These are phyloP conservation scores for Alternaria sp. DNA, from an alignment of 2,329 filamentous ascomycete genomes.

Conservation along the genomic window DNA sequence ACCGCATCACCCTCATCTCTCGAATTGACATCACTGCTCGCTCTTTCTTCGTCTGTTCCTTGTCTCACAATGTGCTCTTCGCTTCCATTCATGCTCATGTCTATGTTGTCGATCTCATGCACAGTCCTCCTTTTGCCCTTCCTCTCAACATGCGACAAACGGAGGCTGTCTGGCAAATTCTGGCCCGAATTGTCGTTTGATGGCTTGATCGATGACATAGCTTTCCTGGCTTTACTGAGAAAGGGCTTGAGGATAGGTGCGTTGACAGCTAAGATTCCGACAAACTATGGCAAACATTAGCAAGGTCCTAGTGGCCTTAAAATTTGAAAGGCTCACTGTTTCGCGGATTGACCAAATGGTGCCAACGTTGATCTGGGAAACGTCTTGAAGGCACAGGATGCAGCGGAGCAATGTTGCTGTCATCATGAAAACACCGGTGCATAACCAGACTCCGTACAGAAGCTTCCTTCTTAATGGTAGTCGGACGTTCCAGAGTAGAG, in stretches of 20 bases:
- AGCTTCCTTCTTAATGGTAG: neutral
- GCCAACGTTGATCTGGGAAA: slow-evolving; percentile 6
- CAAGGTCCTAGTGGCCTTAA: neutral
- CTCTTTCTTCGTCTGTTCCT: neutral
- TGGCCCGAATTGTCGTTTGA: neutral
- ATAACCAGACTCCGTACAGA: neutral
- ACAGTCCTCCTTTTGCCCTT: slow-evolving; percentile 5
- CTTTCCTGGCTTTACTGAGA: neutral
- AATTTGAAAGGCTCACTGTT: neutral
- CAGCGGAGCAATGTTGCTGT: neutral
- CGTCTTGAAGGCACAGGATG: slow-evolving; percentile 4
- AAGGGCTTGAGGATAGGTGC: slow-evolving; percentile 4
- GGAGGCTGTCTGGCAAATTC: neutral
- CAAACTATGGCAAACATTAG: neutral
- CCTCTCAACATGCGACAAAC: slow-evolving; percentile 2
- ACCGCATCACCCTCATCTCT: neutral
- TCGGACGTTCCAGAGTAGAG: slow-evolving; percentile 2
- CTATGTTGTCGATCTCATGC: slow-evolving; percentile 1
- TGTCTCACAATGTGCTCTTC: neutral
- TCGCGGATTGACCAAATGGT: slow-evolving; percentile 10
- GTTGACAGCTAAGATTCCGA: slow-evolving; percentile 6
- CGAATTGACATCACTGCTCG: neutral
- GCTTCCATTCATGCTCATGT: slow-evolving; percentile 2
- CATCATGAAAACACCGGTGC: slow-evolving; percentile 4
- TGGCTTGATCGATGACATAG: neutral